Percentiles rank a stretch among this genome's conserved stretches.
phyloP scores from a whole-genome alignment of 1,284 basidiomycete species.

The Veloboletus limbatus region DNA sequence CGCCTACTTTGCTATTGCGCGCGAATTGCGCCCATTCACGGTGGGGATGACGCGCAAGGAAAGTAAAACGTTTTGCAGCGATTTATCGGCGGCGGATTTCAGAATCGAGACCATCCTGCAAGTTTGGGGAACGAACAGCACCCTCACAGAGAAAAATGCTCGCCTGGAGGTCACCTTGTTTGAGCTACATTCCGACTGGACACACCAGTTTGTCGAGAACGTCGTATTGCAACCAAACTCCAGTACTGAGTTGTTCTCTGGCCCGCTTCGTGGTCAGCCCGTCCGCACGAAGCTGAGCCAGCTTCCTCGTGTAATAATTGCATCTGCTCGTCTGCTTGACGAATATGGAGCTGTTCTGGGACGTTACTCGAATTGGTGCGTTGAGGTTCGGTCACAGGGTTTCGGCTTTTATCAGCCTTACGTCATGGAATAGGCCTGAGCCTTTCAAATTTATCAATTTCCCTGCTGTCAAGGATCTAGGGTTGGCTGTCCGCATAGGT shows the following conservation, averaged over 20 bases:
- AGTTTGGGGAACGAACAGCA: slow-evolving; percentile 84
- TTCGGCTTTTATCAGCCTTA: slow-evolving; percentile 9
- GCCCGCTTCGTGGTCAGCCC: slow-evolving; percentile 67
- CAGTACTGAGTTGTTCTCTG: slow-evolving; percentile 79
- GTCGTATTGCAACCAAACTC: slow-evolving; percentile 67
- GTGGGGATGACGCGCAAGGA: slow-evolving; percentile 83
- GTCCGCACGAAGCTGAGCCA: slow-evolving; percentile 64
- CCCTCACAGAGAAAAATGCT: slow-evolving; percentile 53
- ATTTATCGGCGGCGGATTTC: slow-evolving; percentile 61
- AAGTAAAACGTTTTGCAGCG: slow-evolving; percentile 53
- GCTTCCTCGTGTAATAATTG: slow-evolving; percentile 63
- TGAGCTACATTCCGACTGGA: slow-evolving; percentile 64
- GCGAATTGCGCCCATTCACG: slow-evolving; percentile 70
- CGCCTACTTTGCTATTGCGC: slow-evolving; percentile 65
- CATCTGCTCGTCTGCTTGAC: slow-evolving; percentile 73
- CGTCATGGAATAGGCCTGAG: slow-evolving; percentile 61
- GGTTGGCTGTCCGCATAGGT: slow-evolving; percentile 51
- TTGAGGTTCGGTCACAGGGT: slow-evolving; percentile 7
- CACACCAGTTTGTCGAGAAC: slow-evolving; percentile 47
- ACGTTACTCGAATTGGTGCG: slow-evolving; percentile 78
- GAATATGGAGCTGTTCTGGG: slow-evolving; percentile 57
- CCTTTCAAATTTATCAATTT: slow-evolving; percentile 89
- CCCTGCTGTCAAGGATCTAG: slow-evolving; percentile 58
- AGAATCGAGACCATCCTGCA: slow-evolving; percentile 65
- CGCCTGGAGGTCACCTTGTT: slow-evolving; percentile 69